Conservation (phyloP, 1,284 basidiomycete species). For the Schizopora paradoxa region DNA sequence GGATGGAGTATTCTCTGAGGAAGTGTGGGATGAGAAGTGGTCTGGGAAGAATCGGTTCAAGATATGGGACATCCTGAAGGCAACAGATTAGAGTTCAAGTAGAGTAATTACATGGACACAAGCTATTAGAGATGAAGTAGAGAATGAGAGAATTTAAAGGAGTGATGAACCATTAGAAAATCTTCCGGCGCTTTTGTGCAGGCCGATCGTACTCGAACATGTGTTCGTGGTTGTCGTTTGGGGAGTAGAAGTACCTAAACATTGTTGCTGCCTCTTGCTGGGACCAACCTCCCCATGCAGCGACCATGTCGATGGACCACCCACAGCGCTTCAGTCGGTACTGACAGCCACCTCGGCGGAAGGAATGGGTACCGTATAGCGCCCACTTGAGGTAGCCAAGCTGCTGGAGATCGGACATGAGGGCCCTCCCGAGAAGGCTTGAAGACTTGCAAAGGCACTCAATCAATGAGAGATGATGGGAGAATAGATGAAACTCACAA, state of each 20-base stretch:
- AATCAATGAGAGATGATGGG: background rate
- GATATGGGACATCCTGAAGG: no score
- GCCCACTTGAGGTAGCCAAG: conserved; percentile 21
- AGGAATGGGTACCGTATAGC: conserved; percentile 24
- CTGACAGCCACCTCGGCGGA: conserved; percentile 24
- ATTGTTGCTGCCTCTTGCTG: conserved; percentile 24
- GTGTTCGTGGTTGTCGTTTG: conserved; percentile 25
- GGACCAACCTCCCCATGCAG: conserved; percentile 25
- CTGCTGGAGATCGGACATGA: conserved; percentile 20
- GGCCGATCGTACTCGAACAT: conserved; percentile 17
- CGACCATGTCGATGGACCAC: conserved; percentile 20
- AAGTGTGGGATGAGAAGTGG: no score
- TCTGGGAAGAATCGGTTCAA: no score
- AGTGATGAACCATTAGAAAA: no score
- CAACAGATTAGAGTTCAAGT: no score
- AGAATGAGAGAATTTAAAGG: no score
- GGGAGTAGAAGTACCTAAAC: conserved; percentile 25
- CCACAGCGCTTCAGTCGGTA: conserved; percentile 17
- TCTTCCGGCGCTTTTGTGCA: no score
- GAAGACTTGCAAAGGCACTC: conserved; percentile 13
- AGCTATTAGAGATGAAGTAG: no score
- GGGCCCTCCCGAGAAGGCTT: conserved; percentile 15
- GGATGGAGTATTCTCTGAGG: no score
- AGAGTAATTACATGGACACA: no score
- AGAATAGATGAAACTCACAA: conserved; percentile 7